Evolutionary conservation across 1,284 basidiomycete species (phyloP).

Genomic region (Schizopora paradoxa): DNA sequence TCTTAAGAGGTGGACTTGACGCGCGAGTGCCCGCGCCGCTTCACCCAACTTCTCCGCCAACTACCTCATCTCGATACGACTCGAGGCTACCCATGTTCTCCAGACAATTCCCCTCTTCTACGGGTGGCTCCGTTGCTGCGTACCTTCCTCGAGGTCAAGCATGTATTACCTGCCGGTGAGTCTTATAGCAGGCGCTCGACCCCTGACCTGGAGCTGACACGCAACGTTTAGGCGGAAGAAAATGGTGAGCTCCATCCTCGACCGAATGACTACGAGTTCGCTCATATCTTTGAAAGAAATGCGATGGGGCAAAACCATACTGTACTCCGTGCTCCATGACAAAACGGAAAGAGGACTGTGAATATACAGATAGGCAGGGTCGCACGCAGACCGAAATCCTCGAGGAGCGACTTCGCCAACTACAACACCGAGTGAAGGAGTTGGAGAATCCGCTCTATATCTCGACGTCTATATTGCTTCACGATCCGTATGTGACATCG

Average conservation of each 20-base stretch:
- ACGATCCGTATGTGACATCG: constrained; percentile 11
- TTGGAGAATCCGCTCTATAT: constrained; percentile 7
- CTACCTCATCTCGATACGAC: no score
- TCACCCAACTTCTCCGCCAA: no score
- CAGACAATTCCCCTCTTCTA: no score
- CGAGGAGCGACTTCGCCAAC: constrained; percentile 12
- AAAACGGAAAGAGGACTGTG: constrained; percentile 7
- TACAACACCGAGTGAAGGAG: constrained; percentile 12
- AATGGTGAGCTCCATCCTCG: constrained; percentile 4
- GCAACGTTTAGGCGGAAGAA: constrained; percentile 13
- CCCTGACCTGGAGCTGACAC: not conserved
- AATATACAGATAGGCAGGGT: constrained; percentile 17
- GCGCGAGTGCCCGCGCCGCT: no score
- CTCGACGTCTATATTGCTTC: constrained; percentile 6
- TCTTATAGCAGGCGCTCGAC: not conserved
- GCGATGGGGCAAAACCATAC: constrained; percentile 14
- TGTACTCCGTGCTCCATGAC: constrained; percentile 13
- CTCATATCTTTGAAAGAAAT: constrained; percentile 9
- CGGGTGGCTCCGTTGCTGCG: no score
- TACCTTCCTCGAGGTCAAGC: constrained; percentile 7
- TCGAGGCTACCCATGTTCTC: no score
- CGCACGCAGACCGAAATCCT: constrained; percentile 14
- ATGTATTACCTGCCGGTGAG: constrained; percentile 15
- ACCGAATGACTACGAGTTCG: not conserved
- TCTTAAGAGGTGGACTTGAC: no score